Conservation (phyloP, 176 grass and related monocot genomes). For the Elaeis guineensis region DNA sequence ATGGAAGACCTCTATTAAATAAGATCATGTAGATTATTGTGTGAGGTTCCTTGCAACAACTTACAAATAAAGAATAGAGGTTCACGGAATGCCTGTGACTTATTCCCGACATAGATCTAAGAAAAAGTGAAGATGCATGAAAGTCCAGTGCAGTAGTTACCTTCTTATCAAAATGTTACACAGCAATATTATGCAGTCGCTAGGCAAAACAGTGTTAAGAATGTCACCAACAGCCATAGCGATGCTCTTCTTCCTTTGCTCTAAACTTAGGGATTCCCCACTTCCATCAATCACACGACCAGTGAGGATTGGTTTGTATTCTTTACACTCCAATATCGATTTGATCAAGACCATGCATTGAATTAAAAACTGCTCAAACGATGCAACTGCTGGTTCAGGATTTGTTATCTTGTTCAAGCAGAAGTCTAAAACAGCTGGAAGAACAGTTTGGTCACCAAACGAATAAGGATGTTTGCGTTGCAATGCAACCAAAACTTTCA, state of each 20-base stretch:
- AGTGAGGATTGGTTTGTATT: slow-evolving; percentile 67
- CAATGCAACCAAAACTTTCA: slow-evolving; percentile 71
- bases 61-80: no score
- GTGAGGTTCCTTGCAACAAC: no score
- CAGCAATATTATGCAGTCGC: slow-evolving; percentile 68
- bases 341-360: slow-evolving; percentile 95
- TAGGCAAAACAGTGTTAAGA: slow-evolving; percentile 64
- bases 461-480: slow-evolving; percentile 92
- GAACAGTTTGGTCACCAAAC: slow-evolving; percentile 66
- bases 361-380: slow-evolving; percentile 91
- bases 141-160: slow-evolving; percentile 24
- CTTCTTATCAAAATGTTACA: slow-evolving; percentile 96
- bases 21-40: no score
- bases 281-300: slow-evolving; percentile 68
- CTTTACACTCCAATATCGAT: slow-evolving; percentile 86
- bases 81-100: no score
- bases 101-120: no score
- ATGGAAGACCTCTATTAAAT: no score
- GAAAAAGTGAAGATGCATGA: neutral
- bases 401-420: slow-evolving; percentile 86
- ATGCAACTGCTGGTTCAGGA: slow-evolving; percentile 47
- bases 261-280: slow-evolving; percentile 49
- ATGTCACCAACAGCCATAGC: slow-evolving; percentile 55
- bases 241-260: slow-evolving; percentile 78
- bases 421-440: slow-evolving; percentile 63